Evolutionary conservation across 1,139 yeast species (phyloP).

Genomic region (Blastobotrys persicus): DNA sequence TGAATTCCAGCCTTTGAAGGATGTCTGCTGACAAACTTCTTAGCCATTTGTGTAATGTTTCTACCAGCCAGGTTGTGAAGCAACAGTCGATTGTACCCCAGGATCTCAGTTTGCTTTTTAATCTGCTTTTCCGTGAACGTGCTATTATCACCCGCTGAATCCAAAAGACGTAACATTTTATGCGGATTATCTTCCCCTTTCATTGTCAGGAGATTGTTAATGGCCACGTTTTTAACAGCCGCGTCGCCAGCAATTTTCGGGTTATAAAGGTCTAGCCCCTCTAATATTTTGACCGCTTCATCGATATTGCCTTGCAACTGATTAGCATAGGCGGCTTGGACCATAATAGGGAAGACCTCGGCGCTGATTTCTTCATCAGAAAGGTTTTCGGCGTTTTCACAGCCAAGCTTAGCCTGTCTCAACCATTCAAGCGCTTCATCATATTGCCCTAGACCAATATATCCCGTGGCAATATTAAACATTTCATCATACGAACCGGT

Average conservation of each 20-base stretch:
- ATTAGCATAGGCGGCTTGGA: conserved; percentile 69
- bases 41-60: conserved; percentile 20
- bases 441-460: conserved; percentile 47
- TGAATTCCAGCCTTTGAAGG: conserved; percentile 15
- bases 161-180: conserved; percentile 27
- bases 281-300: conserved; percentile 46
- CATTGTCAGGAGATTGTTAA: conserved; percentile 25
- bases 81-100: conserved; percentile 29
- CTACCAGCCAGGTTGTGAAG: conserved; percentile 31
- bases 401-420: conserved; percentile 49
- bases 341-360: conserved; percentile 55
- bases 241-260: neutral
- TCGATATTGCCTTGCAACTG: conserved; percentile 47
- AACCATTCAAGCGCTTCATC: conserved; percentile 48
- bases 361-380: conserved; percentile 43
- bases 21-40: conserved; percentile 18
- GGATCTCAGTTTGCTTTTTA: conserved; percentile 23
- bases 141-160: conserved; percentile 21
- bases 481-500: conserved; percentile 51
- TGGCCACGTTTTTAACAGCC: conserved; percentile 21
- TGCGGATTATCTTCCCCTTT: conserved; percentile 17
- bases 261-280: conserved; percentile 22
- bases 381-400: conserved; percentile 43
- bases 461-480: conserved; percentile 67
- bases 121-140: conserved; percentile 21